phyloP scores from a whole-genome alignment of 352 stramenopile species.

The Peronosclerospora sorghi region DNA sequence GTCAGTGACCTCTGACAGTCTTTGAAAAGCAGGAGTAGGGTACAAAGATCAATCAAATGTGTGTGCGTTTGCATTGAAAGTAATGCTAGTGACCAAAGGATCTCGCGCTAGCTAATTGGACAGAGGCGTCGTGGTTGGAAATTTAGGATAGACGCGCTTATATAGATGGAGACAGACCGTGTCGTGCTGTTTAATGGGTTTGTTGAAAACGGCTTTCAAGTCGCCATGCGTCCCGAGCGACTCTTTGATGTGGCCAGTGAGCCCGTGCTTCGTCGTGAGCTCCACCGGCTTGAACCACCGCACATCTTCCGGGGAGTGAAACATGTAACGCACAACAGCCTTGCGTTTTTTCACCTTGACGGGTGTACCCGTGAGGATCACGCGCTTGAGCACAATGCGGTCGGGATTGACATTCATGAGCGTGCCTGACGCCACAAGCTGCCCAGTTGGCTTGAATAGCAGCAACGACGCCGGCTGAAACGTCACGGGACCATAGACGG shows the following conservation, averaged over 20 bases:
- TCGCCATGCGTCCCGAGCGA: conserved; percentile 97
- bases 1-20: conserved; percentile 5
- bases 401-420: conserved; percentile 96
- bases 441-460: conserved; percentile 76
- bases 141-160: conserved; percentile 99
- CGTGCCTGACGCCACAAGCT: conserved; percentile 91
- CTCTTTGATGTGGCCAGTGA: conserved; percentile 96
- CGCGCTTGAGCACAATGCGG: conserved; percentile 95
- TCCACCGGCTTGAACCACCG: conserved; percentile 98
- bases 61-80: conserved; percentile 4
- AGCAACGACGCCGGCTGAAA: conserved; percentile 94
- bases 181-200: conserved; percentile 98
- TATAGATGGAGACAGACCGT: conserved; percentile 98
- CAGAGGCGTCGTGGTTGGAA: conserved; percentile 38
- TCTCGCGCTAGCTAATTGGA: conserved; percentile 9
- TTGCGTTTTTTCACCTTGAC: conserved; percentile 97
- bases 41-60: no score
- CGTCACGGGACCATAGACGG: conserved; percentile 89
- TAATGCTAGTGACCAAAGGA: conserved; percentile 1
- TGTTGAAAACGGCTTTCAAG: conserved; percentile 99
- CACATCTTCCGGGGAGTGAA: conserved; percentile 97
- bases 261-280: conserved; percentile 95
- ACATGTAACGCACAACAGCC: conserved; percentile 99
- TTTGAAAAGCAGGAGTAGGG: no score
- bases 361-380: conserved; percentile 96